These are phyloP conservation scores for Hypoxylon sp. DNA, from an alignment of 2,329 filamentous ascomycete genomes.

Conservation along the genomic window DNA sequence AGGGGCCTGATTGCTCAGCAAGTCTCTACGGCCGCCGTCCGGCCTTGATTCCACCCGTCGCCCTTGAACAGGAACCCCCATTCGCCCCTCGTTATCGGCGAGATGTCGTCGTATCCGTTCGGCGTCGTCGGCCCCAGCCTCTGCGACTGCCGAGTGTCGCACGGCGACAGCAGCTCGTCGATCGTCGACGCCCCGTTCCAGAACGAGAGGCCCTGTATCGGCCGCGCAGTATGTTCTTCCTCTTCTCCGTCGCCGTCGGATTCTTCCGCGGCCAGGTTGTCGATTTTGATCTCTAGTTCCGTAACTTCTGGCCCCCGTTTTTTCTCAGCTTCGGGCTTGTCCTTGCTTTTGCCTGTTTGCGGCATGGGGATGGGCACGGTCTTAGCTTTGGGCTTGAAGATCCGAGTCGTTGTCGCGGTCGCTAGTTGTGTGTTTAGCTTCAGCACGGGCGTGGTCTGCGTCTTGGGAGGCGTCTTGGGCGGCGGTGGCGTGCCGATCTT, in stretches of 20 bases:
- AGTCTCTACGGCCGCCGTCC: conserved; percentile 67
- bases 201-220: conserved; percentile 38
- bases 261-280: conserved; percentile 29
- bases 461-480: conserved; percentile 38
- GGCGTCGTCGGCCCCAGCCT: conserved; percentile 68
- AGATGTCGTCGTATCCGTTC: conserved; percentile 73
- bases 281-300: conserved; percentile 33
- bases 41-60: conserved; percentile 60
- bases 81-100: conserved; percentile 72
- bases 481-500: conserved; percentile 41
- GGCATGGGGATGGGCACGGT: conserved; percentile 7
- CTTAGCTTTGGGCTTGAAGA: conserved; percentile 47
- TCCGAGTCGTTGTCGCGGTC: conserved; percentile 39
- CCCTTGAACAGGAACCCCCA: conserved; percentile 73
- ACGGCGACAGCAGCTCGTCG: conserved; percentile 58
- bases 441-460: conserved; percentile 47
- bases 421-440: conserved; percentile 51
- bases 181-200: conserved; percentile 60
- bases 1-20: conserved; percentile 56
- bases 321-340: neutral
- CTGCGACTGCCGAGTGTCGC: conserved; percentile 42
- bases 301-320: neutral
- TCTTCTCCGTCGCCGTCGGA: conserved; percentile 55
- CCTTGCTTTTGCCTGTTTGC: neutral
- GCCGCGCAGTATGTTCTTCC: conserved; percentile 52